These are phyloP conservation scores for Suillus alpinus DNA, from an alignment of 768 basidiomycete genomes.

Conservation along the genomic window DNA sequence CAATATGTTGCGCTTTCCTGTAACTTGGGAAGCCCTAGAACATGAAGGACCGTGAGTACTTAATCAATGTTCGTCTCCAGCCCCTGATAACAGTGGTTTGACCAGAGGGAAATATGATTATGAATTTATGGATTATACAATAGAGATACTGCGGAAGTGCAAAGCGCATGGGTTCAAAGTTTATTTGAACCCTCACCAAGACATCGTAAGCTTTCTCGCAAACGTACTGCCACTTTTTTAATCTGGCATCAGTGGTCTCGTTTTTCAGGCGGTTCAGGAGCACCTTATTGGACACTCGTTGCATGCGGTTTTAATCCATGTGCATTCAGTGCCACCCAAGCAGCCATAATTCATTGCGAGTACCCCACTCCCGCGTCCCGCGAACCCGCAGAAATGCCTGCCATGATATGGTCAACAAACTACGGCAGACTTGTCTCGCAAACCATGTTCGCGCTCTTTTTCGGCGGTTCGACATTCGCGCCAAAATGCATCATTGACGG, in stretches of 20 bases:
- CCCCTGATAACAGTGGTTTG: neutral
- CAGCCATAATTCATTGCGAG: constrained; percentile 86
- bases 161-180: constrained; percentile 90
- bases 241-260: constrained; percentile 75
- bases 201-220: constrained; percentile 57
- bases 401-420: constrained; percentile 98
- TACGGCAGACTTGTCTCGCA: constrained; percentile 86
- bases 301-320: constrained; percentile 90
- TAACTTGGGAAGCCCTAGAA: constrained; percentile 96
- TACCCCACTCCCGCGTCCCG: constrained; percentile 61
- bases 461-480: constrained; percentile 84
- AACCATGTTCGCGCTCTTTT: constrained; percentile 94
- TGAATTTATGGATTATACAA: constrained; percentile 89
- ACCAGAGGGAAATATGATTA: constrained; percentile 84
- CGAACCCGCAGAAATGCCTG: constrained; percentile 73
- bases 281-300: constrained; percentile 88
- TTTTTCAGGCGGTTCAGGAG: constrained; percentile 91
- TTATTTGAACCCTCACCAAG: constrained; percentile 96
- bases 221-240: neutral
- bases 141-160: constrained; percentile 84
- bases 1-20: constrained; percentile 74
- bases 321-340: constrained; percentile 80
- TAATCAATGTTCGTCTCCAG: constrained; percentile 1
- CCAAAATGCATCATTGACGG: constrained; percentile 90
- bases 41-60: constrained; percentile 89